Base-by-base conservation (phyloP, 352 stramenopile genomes). In the Globisporangium emineosum region DNA sequence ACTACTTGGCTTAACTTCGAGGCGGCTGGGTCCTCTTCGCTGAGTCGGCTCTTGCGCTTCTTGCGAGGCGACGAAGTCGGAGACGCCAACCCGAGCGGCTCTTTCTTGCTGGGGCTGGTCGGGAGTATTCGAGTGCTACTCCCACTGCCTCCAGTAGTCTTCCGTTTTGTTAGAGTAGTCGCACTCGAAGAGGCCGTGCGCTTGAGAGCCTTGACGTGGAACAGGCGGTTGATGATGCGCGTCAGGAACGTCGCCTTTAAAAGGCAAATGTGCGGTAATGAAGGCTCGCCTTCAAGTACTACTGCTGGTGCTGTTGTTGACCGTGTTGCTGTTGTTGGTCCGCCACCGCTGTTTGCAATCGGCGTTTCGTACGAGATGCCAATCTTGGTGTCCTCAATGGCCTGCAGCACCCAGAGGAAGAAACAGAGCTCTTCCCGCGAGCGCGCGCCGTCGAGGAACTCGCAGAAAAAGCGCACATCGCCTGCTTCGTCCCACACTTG, bases 171-270 rank as follows among this genome's bases (percentile, higher is more conserved):
- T 32, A 66, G 42, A 5, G 55, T 53, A 32, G 51, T 19, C 15
- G 50, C 17, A 5, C 50, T 15, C 57, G 68, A 17, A 47, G 71
- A 56, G 25, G 50, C n/a, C 2, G 33, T 12, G 10, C 59, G 40
- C 30, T 69, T 68, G 17, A 47, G 19, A 4, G 25, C 60, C 43
- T 80, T 86, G 10, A 85, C 68, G 37, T 75, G 70, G 4, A 88
- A 55, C 4, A 81, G 49, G 3, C 79, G 74, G 58, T 75, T 89
- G 37, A 88, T 71, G 6, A 72, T 69, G n/a, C 81, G 66, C 21
- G 72, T 72, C 13, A 89, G 49, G 56, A 83, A 90, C 3, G 71
- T 72, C 5, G 77, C 79, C 37, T 89, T 89, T 1, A 90, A 49
- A 6, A 73, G 64, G 37, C 81, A 90, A 19, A 89, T 42, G 37